These are phyloP conservation scores for Plectosphaerella cucumerina DNA, from an alignment of 2,329 filamentous ascomycete species.

Conservation along the genomic window DNA sequence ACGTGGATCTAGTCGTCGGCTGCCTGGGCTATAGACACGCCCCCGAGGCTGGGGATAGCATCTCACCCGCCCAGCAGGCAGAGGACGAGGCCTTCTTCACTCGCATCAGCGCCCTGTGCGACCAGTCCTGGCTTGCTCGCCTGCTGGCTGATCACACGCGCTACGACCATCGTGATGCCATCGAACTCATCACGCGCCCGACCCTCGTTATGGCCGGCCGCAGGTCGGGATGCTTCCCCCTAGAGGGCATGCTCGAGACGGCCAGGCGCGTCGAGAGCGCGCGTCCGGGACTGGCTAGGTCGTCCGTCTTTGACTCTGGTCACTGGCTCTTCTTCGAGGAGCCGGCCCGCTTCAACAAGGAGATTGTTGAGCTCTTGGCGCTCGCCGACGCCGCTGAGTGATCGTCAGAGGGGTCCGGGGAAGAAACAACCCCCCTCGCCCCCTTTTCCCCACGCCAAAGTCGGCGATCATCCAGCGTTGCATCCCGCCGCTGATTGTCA, in stretches of 20 bases:
- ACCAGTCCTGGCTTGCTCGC: slow-evolving; percentile 30
- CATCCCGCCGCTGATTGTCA: no score
- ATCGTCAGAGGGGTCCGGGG: no score
- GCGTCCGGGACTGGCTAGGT: slow-evolving; percentile 16
- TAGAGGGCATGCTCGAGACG: slow-evolving; percentile 32
- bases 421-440: no score
- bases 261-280: slow-evolving; percentile 20
- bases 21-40: slow-evolving; percentile 30
- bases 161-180: slow-evolving; percentile 36
- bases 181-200: slow-evolving; percentile 26
- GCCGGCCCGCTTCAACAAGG: slow-evolving; percentile 28
- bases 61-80: slow-evolving; percentile 16
- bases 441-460: no score
- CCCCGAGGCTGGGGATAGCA: slow-evolving; percentile 16
- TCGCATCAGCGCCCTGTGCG: slow-evolving; percentile 25
- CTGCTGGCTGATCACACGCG: slow-evolving; percentile 33
- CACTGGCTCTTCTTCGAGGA: slow-evolving; percentile 39
- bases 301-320: slow-evolving; percentile 27
- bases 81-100: slow-evolving; percentile 30
- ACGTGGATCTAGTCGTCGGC: slow-evolving; percentile 23
- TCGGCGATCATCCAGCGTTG: no score
- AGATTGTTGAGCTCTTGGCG: slow-evolving; percentile 21
- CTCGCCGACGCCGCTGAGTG: no score
- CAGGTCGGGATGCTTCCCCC: slow-evolving; percentile 32
- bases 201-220: slow-evolving; percentile 30